phyloP scores from a whole-genome alignment of 2,329 filamentous ascomycete species.

The Colletotrichum tamarilloi region DNA sequence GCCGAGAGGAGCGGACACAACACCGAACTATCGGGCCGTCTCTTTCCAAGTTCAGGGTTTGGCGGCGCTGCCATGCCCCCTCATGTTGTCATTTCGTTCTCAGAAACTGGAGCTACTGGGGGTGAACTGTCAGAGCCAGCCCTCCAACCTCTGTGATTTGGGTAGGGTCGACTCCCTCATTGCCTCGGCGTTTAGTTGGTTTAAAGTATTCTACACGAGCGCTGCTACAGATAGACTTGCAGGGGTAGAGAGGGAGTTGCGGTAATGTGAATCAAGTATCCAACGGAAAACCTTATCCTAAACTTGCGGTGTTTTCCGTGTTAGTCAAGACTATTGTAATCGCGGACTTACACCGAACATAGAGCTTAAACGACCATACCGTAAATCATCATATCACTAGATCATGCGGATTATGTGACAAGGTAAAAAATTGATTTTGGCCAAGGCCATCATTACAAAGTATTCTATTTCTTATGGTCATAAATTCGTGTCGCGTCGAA shows the following conservation, averaged over 20 bases:
- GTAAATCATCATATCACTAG: not conserved
- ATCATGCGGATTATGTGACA: too few species aligned
- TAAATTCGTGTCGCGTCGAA: conserved; percentile 18
- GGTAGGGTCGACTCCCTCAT: not conserved
- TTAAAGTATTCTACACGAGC: too few species aligned
- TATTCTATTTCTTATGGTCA: conserved; percentile 4
- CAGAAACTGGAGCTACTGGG: not conserved
- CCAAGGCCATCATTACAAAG: not conserved
- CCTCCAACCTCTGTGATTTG: too few species aligned
- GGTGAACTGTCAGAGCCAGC: too few species aligned
- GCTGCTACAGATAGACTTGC: not conserved
- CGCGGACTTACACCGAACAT: not conserved
- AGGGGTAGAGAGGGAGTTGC: not conserved
- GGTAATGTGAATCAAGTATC: not conserved
- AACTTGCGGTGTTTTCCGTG: not conserved
- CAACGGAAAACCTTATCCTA: not conserved
- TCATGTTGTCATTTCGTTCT: not conserved
- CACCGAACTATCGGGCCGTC: not conserved
- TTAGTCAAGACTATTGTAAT: not conserved
- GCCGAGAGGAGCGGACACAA: not conserved
- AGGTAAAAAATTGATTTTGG: not conserved
- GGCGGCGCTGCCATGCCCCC: not conserved
- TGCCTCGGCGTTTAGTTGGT: not conserved
- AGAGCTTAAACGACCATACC: not conserved
- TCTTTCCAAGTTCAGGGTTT: not conserved